phyloP scores from a whole-genome alignment of 352 stramenopile genomes.

The Aphanomyces astaci region DNA sequence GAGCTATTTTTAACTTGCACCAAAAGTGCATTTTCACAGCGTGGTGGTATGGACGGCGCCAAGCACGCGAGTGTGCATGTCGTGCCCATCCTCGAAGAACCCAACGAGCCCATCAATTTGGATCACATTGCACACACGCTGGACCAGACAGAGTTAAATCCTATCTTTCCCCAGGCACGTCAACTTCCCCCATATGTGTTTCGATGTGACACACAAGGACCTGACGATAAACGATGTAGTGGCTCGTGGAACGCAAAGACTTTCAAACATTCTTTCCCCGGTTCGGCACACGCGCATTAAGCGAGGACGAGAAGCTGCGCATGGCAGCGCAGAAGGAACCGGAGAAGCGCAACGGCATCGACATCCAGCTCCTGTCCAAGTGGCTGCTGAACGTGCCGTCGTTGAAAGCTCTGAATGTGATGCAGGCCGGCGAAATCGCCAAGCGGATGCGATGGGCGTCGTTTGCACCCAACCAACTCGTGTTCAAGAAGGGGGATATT shows the following conservation, averaged over 20 bases:
- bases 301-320: constrained; percentile 56
- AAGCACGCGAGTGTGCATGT: neutral
- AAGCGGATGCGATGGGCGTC: constrained; percentile 48
- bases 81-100: neutral
- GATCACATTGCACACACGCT: neutral
- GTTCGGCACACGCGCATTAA: constrained; percentile 50
- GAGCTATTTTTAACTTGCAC: no score
- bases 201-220: no score
- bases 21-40: neutral
- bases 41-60: neutral
- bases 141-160: neutral
- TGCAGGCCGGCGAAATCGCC: constrained; percentile 59
- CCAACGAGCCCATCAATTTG: neutral
- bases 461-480: constrained; percentile 43
- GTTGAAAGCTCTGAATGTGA: constrained; percentile 55
- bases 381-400: constrained; percentile 74
- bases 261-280: constrained; percentile 67
- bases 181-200: no score
- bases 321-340: constrained; percentile 57
- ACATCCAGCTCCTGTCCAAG: constrained; percentile 58
- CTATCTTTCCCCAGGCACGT: neutral
- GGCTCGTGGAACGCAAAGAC: constrained; percentile 70
- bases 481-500: constrained; percentile 57
- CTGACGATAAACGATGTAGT: no score
- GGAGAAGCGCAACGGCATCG: constrained; percentile 55